Evolutionary conservation across 139 green algal species (phyloP).

Genomic region (Chloropicon primus): DNA sequence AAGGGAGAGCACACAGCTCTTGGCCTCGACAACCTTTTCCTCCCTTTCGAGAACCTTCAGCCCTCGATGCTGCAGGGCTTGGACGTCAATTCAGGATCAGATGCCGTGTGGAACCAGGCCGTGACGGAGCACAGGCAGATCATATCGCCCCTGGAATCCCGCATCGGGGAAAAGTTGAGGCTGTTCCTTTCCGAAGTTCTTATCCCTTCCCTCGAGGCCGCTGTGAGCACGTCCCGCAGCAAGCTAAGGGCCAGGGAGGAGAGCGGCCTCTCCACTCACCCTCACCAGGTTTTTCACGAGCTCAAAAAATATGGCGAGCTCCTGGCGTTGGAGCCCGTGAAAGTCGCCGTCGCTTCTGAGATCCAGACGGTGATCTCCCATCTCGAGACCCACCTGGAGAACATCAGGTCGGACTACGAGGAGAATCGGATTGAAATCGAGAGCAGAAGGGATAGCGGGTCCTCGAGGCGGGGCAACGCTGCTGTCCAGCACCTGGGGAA

Average conservation of each 20-base stretch:
- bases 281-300: slow-evolving; percentile 33
- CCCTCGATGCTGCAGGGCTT: background rate
- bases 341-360: background rate
- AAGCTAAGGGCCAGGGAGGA: slow-evolving; percentile 10
- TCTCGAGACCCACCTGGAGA: slow-evolving; percentile 32
- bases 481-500: background rate
- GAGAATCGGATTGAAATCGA: background rate
- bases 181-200: slow-evolving; percentile 36
- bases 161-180: slow-evolving; percentile 48
- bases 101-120: slow-evolving; percentile 35
- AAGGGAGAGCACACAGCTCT: background rate
- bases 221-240: slow-evolving; percentile 18
- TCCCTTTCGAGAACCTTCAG: background rate
- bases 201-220: slow-evolving; percentile 34
- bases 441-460: background rate
- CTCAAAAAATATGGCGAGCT: slow-evolving; percentile 38
- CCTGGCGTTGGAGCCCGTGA: slow-evolving; percentile 11
- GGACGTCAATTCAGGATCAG: background rate
- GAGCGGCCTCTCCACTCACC: slow-evolving; percentile 27
- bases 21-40: background rate
- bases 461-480: background rate
- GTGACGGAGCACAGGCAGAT: slow-evolving; percentile 34
- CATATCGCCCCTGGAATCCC: slow-evolving; percentile 43
- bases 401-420: slow-evolving; percentile 12
- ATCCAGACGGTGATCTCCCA: slow-evolving; percentile 25